These are phyloP conservation scores for Coelastrella sp. DNA, from an alignment of 139 green algal species.

Conservation along the genomic window DNA sequence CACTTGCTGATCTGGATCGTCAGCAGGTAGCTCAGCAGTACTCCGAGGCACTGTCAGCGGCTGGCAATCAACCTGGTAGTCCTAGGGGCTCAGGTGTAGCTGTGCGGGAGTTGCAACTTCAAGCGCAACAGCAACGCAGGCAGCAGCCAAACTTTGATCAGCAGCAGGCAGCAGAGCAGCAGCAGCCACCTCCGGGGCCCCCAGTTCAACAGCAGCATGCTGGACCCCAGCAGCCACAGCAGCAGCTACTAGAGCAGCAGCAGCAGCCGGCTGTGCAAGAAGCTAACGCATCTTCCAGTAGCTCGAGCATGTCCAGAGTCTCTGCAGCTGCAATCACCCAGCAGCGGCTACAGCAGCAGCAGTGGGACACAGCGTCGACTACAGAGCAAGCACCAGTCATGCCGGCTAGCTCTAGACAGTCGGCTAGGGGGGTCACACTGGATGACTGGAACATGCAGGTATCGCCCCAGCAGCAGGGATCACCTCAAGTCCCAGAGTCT, in stretches of 20 bases:
- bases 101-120: no score
- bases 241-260: not conserved
- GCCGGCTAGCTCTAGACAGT: not conserved
- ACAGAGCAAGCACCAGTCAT: not conserved
- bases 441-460: constrained; percentile 13
- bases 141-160: no score
- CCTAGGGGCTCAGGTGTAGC: no score
- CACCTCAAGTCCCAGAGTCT: not conserved
- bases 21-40: not conserved
- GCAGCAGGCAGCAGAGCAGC: no score
- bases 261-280: not conserved
- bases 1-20: not conserved
- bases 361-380: not conserved
- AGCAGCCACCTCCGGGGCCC: no score
- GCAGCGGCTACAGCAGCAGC: not conserved
- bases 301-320: not conserved
- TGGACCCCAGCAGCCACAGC: not conserved
- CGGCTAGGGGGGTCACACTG: not conserved
- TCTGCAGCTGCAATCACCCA: not conserved
- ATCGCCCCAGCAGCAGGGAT: not conserved
- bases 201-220: no score
- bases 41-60: no score
- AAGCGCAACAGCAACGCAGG: no score
- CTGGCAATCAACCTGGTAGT: no score
- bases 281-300: not conserved